These are phyloP conservation scores for Phytophthora agathidicida DNA, from an alignment of 352 stramenopile species.

Conservation along the genomic window DNA sequence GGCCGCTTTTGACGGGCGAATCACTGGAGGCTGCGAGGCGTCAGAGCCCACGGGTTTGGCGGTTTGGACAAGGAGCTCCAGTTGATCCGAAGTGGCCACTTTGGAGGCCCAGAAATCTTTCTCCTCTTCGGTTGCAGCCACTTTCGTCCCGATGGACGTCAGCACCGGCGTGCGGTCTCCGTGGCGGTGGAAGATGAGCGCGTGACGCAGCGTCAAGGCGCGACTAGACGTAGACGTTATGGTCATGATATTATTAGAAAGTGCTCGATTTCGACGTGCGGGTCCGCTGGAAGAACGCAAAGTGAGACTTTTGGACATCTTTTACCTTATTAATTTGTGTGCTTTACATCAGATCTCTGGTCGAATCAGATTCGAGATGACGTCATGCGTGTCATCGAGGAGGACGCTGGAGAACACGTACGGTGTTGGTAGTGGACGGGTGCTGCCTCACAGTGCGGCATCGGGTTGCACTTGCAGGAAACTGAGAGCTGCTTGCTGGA, in stretches of 20 bases:
- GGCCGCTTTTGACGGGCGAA: slow-evolving; percentile 42
- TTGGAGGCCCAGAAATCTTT: slow-evolving; percentile 64
- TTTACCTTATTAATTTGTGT: slow-evolving; percentile 13
- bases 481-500: slow-evolving; percentile 47
- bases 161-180: slow-evolving; percentile 82
- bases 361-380: slow-evolving; percentile 21
- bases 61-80: slow-evolving; percentile 50
- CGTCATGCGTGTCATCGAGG: slow-evolving; percentile 9
- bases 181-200: slow-evolving; percentile 83
- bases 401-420: slow-evolving; percentile 14
- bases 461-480: slow-evolving; percentile 46
- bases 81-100: slow-evolving; percentile 59
- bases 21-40: slow-evolving; percentile 47
- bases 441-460: slow-evolving; percentile 11
- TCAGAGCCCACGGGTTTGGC: slow-evolving; percentile 57
- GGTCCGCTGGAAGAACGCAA: slow-evolving; percentile 29
- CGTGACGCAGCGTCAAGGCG: slow-evolving; percentile 65
- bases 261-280: background rate
- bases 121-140: slow-evolving; percentile 58
- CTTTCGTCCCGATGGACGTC: slow-evolving; percentile 57
- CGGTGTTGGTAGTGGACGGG: slow-evolving; percentile 4
- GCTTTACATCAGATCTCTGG: slow-evolving; percentile 6
- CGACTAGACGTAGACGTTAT: slow-evolving; percentile 20
- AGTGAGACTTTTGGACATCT: slow-evolving; percentile 7
- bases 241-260: slow-evolving; percentile 29